phyloP scores from a whole-genome alignment of 1,284 basidiomycete genomes.

The Moniliophthora roreri region DNA sequence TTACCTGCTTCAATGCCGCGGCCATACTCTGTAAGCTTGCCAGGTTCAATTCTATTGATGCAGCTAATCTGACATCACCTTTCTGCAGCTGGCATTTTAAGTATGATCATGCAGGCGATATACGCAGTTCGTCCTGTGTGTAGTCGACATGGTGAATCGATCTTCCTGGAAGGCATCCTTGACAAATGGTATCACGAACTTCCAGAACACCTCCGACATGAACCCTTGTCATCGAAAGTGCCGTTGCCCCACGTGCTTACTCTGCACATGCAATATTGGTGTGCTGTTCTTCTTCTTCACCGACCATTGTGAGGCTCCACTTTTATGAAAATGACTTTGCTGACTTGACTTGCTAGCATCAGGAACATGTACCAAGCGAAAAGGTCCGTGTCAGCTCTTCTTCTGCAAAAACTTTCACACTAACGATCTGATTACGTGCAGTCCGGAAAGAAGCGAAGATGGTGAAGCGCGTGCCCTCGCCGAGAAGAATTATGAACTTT shows the following conservation, averaged over 20 bases:
- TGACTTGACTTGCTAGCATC: background rate
- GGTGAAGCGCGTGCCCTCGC: slow-evolving; percentile 40
- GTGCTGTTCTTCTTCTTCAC: slow-evolving; percentile 74
- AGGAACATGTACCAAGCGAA: slow-evolving; percentile 16
- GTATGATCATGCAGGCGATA: slow-evolving; percentile 69
- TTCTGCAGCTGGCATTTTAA: slow-evolving; percentile 57
- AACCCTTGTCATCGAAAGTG: slow-evolving; percentile 43
- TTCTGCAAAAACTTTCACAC: background rate
- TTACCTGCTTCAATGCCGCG: slow-evolving; percentile 79
- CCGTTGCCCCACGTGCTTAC: slow-evolving; percentile 68
- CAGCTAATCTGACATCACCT: background rate
- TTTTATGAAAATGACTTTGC: slow-evolving; percentile 5
- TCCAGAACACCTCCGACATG: slow-evolving; percentile 66
- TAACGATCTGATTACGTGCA: slow-evolving; percentile 10
- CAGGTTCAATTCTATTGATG: background rate
- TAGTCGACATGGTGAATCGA: slow-evolving; percentile 57
- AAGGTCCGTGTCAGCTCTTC: slow-evolving; percentile 22
- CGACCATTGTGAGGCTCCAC: slow-evolving; percentile 70
- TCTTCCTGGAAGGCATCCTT: slow-evolving; percentile 62
- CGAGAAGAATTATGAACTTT: slow-evolving; percentile 69
- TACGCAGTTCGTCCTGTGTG: slow-evolving; percentile 67
- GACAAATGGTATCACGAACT: slow-evolving; percentile 81
- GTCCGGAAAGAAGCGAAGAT: slow-evolving; percentile 46
- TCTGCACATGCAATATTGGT: slow-evolving; percentile 88
- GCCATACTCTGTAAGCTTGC: slow-evolving; percentile 63